Percentiles rank a stretch among this genome's conserved stretches.
These are phyloP conservation scores for Chlamydomonas schloesseri DNA, from an alignment of 139 green algal genomes.

Conservation along the genomic window DNA sequence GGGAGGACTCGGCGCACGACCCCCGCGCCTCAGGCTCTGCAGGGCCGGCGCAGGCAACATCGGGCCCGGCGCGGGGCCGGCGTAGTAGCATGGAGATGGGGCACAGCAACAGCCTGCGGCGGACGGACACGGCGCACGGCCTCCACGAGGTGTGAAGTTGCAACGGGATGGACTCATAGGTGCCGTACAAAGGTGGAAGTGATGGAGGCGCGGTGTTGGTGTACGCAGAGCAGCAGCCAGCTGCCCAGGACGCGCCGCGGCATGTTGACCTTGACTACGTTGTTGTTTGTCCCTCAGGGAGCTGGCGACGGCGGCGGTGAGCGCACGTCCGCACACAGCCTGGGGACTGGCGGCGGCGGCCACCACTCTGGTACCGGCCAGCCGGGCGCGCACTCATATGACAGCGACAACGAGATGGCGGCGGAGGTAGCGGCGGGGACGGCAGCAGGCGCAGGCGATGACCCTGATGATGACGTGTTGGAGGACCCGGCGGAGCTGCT, in stretches of 20 bases:
- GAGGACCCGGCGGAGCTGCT: slow-evolving; percentile 24
- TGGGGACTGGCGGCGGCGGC: too few species aligned
- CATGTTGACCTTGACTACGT: too few species aligned
- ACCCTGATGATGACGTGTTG: neutral
- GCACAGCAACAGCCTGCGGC: neutral
- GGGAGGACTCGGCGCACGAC: neutral
- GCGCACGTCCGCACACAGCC: too few species aligned
- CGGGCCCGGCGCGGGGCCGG: neutral
- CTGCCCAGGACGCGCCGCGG: too few species aligned
- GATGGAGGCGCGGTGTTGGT: too few species aligned
- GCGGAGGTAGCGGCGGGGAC: neutral
- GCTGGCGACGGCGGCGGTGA: neutral
- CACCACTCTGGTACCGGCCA: too few species aligned
- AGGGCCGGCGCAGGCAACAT: too few species aligned
- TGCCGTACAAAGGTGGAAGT: too few species aligned
- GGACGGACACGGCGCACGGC: slow-evolving; percentile 26
- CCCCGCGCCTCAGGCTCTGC: too few species aligned
- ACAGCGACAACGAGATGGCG: neutral
- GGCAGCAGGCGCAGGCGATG: neutral
- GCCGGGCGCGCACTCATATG: neutral
- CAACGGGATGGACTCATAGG: too few species aligned
- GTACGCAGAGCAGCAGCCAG: too few species aligned
- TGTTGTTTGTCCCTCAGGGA: too few species aligned
- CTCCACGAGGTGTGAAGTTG: neutral
- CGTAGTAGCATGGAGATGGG: neutral